Conservation (phyloP, 1,284 basidiomycete genomes). For the Tremellales sp. region DNA sequence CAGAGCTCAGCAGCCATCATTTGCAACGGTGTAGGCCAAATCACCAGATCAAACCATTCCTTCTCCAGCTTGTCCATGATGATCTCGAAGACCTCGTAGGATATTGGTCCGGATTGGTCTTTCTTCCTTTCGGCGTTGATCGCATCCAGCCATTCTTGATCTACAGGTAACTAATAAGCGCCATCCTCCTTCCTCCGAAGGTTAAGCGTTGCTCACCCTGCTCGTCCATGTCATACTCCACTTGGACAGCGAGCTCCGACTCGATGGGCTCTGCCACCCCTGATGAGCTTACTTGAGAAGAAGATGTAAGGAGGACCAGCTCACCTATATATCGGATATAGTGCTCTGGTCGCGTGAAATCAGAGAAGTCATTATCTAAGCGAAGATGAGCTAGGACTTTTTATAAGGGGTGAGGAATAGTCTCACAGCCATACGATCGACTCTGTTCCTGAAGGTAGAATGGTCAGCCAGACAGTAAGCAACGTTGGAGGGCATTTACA, state of each 20-base stretch:
- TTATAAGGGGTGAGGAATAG: neutral
- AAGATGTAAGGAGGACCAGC: constrained; percentile 21
- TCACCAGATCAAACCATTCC: constrained; percentile 94
- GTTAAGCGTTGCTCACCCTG: constrained; percentile 60
- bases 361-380: constrained; percentile 72
- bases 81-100: constrained; percentile 89
- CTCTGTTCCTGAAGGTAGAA: constrained; percentile 31
- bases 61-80: constrained; percentile 97
- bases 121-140: constrained; percentile 80
- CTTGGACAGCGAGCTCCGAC: constrained; percentile 82
- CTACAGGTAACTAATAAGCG: constrained; percentile 50
- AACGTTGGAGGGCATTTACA: constrained; percentile 18
- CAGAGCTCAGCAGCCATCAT: neutral
- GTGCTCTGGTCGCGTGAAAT: constrained; percentile 72
- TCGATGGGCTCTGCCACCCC: constrained; percentile 77
- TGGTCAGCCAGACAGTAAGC: constrained; percentile 9
- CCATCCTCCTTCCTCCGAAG: constrained; percentile 1
- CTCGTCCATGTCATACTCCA: constrained; percentile 99
- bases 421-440: constrained; percentile 44
- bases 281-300: constrained; percentile 1
- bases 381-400: constrained; percentile 1
- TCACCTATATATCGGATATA: constrained; percentile 86
- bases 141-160: constrained; percentile 90
- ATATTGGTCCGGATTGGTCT: constrained; percentile 67
- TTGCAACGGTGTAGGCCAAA: constrained; percentile 28